Base-by-base conservation (phyloP, 371 early-diverging fungal genomes). In the Batkoa obscura region DNA sequence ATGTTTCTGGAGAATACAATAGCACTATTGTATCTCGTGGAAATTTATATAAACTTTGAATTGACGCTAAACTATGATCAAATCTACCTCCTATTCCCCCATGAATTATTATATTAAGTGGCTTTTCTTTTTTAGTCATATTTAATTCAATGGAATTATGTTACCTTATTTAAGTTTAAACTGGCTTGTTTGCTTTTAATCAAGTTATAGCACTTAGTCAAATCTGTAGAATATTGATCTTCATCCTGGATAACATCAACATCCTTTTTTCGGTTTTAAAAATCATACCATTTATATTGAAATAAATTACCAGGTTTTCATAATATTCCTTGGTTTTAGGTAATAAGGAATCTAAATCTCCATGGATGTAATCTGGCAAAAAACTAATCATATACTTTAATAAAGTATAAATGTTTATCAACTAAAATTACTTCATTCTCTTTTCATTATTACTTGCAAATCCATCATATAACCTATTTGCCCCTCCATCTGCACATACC, bases 401-500 rank as follows among this genome's bases (percentile, higher is more conserved):
- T 31, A 13, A 8, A 51, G 9, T 46, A 38, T 2, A 9, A 2
- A 30, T 38, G 41, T 4, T 32, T 17, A n/a, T 30, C 55, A 4
- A 30, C 31, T 9, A 23, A 3, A 38, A 48, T 39, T 48, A 23
- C 6, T 12, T 36, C 46, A n/a, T 43, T 34, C 38, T 42, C 12
- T 33, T 43, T 55, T 50, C 42, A 6, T 37, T 15, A 52, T 5
- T 55, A 31, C 41, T 38, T 17, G 15, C 9, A 54, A 60, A 54
- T 15, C 38, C 23, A 56, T 85, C 83, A 57, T 80, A 86, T 30
- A 94, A 68, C 35, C 86, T 72, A 66, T 94, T 94, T 30, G 85
- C 81, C 4, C 90, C 94, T 8, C 93, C 94, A 61, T 92, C 94
- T 3, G 89, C 88, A 58, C 89, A 88, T 32, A 89, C 68, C 2